A percentile compares a stretch with the other conserved stretches of the same genome.
Conservation (phyloP, 164 flowering plant species). For the Magnolia officinalis region DNA sequence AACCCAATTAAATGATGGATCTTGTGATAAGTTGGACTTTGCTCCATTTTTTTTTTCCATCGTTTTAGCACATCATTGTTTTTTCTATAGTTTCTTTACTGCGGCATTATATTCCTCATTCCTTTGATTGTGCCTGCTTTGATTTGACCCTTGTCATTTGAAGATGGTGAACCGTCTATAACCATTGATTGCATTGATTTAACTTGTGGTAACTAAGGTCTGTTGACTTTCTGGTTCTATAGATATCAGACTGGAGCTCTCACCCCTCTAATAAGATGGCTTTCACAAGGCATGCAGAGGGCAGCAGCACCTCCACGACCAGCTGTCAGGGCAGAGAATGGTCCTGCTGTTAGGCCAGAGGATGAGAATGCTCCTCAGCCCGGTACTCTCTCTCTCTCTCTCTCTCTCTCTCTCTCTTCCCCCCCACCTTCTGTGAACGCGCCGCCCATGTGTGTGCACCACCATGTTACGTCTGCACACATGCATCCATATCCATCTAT, state of each 20-base stretch:
- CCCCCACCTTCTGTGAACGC: too few species aligned
- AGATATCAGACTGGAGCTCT: slow-evolving; percentile 96
- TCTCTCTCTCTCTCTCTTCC: background rate
- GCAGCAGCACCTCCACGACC: slow-evolving; percentile 78
- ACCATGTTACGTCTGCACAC: background rate
- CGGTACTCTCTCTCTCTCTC: background rate
- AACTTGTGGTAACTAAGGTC: background rate
- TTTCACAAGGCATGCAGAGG: slow-evolving; percentile 86
- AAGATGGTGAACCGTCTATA: too few species aligned
- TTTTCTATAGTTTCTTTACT: too few species aligned
- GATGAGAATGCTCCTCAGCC: slow-evolving; percentile 43
- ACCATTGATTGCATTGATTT: background rate
- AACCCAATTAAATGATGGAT: too few species aligned
- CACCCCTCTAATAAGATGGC: slow-evolving; percentile 83
- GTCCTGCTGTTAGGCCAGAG: slow-evolving; percentile 43
- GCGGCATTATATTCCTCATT: too few species aligned
- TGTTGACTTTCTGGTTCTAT: slow-evolving; percentile 15
- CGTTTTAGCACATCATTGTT: too few species aligned
- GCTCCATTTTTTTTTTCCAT: too few species aligned
- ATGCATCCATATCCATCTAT: background rate
- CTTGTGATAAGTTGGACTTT: too few species aligned
- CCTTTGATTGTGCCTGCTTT: too few species aligned
- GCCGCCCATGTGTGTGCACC: too few species aligned
- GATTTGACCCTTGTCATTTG: too few species aligned
- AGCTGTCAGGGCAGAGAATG: slow-evolving; percentile 51